A percentile compares a stretch with the other conserved stretches of the same genome.
phyloP scores from a whole-genome alignment of 768 basidiomycete genomes.

The Pisolithus marmoratus region DNA sequence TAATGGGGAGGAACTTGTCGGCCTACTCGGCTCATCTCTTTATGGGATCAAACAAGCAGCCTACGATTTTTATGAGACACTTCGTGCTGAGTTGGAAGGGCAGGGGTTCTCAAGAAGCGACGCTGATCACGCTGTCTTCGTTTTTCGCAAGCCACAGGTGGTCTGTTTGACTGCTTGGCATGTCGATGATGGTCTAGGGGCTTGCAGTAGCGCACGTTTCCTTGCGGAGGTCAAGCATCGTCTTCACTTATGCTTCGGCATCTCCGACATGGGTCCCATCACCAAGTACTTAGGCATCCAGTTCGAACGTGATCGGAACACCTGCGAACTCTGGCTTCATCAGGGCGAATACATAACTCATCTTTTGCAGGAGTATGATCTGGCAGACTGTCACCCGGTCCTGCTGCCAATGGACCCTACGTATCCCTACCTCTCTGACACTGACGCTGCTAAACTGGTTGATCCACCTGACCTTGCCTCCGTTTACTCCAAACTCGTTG shows the following conservation, averaged over 20 bases:
- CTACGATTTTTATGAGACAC: no score
- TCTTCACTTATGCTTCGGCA: neutral
- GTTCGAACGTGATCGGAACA: no score
- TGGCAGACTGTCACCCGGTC: neutral
- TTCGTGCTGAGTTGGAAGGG: neutral
- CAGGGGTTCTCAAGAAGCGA: neutral
- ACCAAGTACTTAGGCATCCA: no score
- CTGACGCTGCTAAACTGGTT: no score
- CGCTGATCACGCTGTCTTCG: neutral
- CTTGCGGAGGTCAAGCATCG: conserved; percentile 2
- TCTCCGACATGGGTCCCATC: conserved; percentile 2
- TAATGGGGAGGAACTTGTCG: no score
- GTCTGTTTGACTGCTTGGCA: conserved; percentile 10
- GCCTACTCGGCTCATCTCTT: no score
- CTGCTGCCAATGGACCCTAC: neutral
- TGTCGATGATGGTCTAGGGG: conserved; percentile 6
- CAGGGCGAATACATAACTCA: no score
- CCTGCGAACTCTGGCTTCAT: no score
- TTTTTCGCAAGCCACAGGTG: neutral
- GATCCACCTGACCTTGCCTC: no score
- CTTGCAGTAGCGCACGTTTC: neutral
- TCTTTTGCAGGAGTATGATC: no score
- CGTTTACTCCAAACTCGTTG: no score
- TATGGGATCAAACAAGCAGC: no score
- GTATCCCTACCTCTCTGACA: neutral